Conservation (phyloP, 2,329 filamentous ascomycete species). For the Albifimbria verrucaria region DNA sequence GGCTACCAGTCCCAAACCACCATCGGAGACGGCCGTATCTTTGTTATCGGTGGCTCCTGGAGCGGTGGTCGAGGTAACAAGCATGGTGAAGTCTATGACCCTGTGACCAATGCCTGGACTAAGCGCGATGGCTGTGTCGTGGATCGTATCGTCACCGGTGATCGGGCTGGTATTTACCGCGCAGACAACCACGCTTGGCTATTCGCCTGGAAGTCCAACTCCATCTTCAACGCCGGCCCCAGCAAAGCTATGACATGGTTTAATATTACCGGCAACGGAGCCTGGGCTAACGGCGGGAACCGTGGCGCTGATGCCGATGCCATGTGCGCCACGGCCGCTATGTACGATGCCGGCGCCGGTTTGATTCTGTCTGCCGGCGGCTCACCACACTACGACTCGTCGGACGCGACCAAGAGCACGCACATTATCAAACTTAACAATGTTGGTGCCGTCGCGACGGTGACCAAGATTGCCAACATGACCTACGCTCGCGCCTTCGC, state of each 20-base stretch:
- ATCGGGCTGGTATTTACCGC: conserved; percentile 44
- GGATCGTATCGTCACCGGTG: conserved; percentile 45
- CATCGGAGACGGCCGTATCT: conserved; percentile 47
- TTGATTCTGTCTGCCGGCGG: conserved; percentile 55
- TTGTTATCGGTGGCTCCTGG: conserved; percentile 53
- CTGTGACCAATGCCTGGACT: conserved; percentile 40
- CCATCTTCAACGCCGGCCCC: conserved; percentile 52
- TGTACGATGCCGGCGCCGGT: conserved; percentile 56
- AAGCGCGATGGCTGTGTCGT: conserved; percentile 29
- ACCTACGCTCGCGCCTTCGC: conserved; percentile 36
- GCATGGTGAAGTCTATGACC: conserved; percentile 51
- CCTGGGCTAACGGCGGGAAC: conserved; percentile 37
- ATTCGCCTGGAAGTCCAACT: conserved; percentile 38
- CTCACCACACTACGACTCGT: conserved; percentile 39
- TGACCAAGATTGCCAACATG: conserved; percentile 21
- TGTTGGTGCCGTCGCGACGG: background rate
- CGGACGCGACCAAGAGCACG: conserved; percentile 38
- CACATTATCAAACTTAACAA: conserved; percentile 46
- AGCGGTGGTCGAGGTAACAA: conserved; percentile 45
- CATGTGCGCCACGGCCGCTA: conserved; percentile 54
- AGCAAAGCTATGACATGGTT: conserved; percentile 55
- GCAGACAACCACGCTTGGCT: conserved; percentile 24
- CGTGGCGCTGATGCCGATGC: conserved; percentile 36
- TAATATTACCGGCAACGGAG: conserved; percentile 28
- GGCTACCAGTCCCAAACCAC: conserved; percentile 49